Evolutionary conservation across 768 basidiomycete species (phyloP), one percentile per base, ranked within the genome.

Genomic region (Phlebiopsis gigantea): DNA sequence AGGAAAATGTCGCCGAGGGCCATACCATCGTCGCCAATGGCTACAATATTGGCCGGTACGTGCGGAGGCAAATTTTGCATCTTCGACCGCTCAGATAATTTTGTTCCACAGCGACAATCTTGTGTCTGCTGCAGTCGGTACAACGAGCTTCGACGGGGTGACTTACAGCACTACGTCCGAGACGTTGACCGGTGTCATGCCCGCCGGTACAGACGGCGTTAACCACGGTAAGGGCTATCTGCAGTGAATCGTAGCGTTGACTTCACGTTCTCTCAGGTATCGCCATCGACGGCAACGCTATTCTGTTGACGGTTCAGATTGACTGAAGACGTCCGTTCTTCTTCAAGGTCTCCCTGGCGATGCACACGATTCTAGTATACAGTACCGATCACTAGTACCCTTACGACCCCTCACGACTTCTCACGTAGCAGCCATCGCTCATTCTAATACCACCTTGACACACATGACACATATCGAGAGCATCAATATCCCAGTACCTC

Each of bases 201-300:
- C 76, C 7, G 57, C 77, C 15, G 84, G 85, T 6, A 64, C 72
- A 39, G 41, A 65, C 7, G 80, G 82, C 4, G 62, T 80, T 5
- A 78, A 80, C 55, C 79, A 79, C 30, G 75, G 79, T 77, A 50
- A 19, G 70, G 12, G 8, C 34, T n/a, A n/a, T n/a, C n/a, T n/a
- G n/a, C n/a, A n/a, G n/a, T n/a, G n/a, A n/a, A 46, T 21, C 45
- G 19, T 9, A 21, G n/a, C n/a, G 45, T 9, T 21, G 19, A 46
- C 10, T 21, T 8, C 19, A 46, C n/a, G 10, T 2, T 42, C 2
- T n/a, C 28, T 53, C 52, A 81, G 81, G 71, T 29, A 84, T 84
- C 48, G 75, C 82, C 7, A 75, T 74, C 34, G 81, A 84, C 62
- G 82, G 82, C 19, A 68, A 77, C 19, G 75, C 77, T 24, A 72